Percentiles rank a stretch among this genome's conserved stretches.
These are phyloP conservation scores for Blastobotrys mokoenaii DNA, from an alignment of 805 yeast genomes.

Conservation along the genomic window DNA sequence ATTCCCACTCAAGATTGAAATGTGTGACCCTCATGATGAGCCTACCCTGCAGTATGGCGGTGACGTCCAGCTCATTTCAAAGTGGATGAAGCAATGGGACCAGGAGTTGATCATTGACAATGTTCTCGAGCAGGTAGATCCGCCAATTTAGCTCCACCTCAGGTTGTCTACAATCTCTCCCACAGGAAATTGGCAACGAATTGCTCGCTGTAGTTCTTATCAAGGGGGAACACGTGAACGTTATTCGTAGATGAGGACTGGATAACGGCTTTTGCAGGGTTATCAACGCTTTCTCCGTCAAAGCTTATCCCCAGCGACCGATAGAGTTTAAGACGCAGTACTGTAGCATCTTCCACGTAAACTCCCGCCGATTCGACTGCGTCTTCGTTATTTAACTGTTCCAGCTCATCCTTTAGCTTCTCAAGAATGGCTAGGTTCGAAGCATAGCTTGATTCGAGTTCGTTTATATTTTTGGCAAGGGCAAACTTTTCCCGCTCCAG, in stretches of 20 bases:
- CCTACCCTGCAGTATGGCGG: conserved; percentile 50
- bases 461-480: conserved; percentile 23
- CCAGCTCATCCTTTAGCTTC: conserved; percentile 16
- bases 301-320: conserved; percentile 20
- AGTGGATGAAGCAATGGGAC: conserved; percentile 38
- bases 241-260: conserved; percentile 13
- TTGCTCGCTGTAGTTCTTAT: conserved; percentile 50
- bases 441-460: conserved; percentile 19
- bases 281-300: conserved; percentile 13
- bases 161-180: conserved; percentile 36
- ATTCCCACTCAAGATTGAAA: conserved; percentile 39
- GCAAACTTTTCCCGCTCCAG: conserved; percentile 23
- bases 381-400: conserved; percentile 12
- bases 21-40: conserved; percentile 38
- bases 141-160: conserved; percentile 35
- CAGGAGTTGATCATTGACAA: conserved; percentile 44
- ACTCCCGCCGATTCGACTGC: conserved; percentile 7
- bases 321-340: conserved; percentile 18
- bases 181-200: conserved; percentile 71
- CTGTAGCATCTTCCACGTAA: conserved; percentile 14
- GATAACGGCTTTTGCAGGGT: conserved; percentile 16
- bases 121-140: conserved; percentile 41
- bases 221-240: conserved; percentile 19
- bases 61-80: conserved; percentile 35
- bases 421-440: conserved; percentile 14